These are phyloP conservation scores for Sclerotinia subarctica DNA, from an alignment of 2,329 filamentous ascomycete species.

Conservation along the genomic window DNA sequence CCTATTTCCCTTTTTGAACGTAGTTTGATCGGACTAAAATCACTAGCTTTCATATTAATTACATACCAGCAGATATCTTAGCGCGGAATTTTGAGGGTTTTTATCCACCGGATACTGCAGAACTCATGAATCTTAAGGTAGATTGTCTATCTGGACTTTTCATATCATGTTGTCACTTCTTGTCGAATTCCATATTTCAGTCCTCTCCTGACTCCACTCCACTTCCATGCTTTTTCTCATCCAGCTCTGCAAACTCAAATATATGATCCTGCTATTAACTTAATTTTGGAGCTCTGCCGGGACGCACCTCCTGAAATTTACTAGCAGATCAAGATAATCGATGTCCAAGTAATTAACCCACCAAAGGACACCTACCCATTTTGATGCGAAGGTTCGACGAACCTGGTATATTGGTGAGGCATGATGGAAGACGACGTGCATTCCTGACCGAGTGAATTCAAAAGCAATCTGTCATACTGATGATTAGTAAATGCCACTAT, in stretches of 20 bases:
- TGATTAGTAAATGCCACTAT: not conserved
- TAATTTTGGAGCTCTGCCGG: fast-evolving
- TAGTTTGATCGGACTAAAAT: not conserved
- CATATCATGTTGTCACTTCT: not conserved
- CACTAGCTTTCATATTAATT: not conserved
- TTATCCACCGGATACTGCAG: not conserved
- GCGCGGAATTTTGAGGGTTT: not conserved
- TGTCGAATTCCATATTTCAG: not conserved
- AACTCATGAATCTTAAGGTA: not conserved
- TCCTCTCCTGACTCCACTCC: not conserved
- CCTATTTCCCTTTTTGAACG: not conserved
- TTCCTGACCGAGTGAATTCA: not conserved
- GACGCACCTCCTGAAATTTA: fast-evolving
- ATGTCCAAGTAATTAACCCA: not conserved
- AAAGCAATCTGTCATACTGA: not conserved
- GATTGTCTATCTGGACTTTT: not conserved
- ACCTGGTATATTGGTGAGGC: fast-evolving
- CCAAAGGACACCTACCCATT: not conserved
- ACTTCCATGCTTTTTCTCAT: not conserved
- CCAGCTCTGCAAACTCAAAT: not conserved
- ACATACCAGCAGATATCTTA: not conserved
- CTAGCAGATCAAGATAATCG: not conserved
- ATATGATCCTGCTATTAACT: not conserved
- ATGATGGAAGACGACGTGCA: fast-evolving
- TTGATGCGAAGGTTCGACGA: too few relatives aligned